Conservation (phyloP, 768 basidiomycete species). For the Tubosaeta brunneosetosa region DNA sequence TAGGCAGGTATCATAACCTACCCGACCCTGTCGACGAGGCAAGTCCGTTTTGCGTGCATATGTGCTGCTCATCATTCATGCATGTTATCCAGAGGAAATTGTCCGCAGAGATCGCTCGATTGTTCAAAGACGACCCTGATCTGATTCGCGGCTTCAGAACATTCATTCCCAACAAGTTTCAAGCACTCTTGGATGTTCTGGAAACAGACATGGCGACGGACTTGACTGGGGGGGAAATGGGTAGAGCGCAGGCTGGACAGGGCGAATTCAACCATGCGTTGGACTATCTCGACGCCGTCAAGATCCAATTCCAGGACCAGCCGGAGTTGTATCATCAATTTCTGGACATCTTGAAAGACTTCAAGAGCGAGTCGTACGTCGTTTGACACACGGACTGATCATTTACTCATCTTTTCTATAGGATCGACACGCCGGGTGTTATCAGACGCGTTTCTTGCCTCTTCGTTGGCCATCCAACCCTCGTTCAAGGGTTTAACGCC, state of each 20-base stretch:
- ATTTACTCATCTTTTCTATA: constrained; percentile 27
- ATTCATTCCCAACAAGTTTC: constrained; percentile 65
- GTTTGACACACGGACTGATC: background rate
- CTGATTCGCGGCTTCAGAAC: too few species aligned
- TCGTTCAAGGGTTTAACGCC: constrained; percentile 98
- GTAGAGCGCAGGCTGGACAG: too few species aligned
- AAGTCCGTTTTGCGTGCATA: constrained; percentile 17
- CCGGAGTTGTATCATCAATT: constrained; percentile 63
- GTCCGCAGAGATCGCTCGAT: constrained; percentile 56
- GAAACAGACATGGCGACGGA: too few species aligned
- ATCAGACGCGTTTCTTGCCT: constrained; percentile 92
- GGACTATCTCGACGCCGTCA: constrained; percentile 61
- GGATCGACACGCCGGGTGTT: constrained; percentile 96
- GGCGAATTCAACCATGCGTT: constrained; percentile 33
- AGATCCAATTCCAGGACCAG: constrained; percentile 52
- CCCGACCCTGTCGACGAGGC: constrained; percentile 62
- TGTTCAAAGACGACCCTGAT: constrained; percentile 76
- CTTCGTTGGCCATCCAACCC: constrained; percentile 82
- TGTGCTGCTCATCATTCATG: background rate
- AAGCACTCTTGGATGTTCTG: constrained; percentile 43
- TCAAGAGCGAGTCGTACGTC: constrained; percentile 57
- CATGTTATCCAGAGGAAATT: constrained; percentile 48
- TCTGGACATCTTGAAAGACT: constrained; percentile 72
- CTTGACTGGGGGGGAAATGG: too few species aligned
- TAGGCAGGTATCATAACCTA: constrained; percentile 58